phyloP scores from a whole-genome alignment of 768 basidiomycete species.

The Xanthoconium purpureum region DNA sequence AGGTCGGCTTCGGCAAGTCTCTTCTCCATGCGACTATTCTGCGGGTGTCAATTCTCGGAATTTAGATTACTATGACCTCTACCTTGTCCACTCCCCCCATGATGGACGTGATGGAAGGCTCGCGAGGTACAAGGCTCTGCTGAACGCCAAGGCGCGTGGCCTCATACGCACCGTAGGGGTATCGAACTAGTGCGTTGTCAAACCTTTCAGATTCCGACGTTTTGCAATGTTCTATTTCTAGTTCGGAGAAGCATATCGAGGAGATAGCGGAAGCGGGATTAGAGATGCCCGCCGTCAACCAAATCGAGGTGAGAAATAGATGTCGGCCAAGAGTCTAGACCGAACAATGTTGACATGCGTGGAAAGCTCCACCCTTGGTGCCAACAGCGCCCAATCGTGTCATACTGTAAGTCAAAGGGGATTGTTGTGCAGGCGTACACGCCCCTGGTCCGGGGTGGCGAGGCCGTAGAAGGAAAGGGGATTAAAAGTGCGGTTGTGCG shows the following conservation, averaged over 20 bases:
- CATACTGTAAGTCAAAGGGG: conserved; percentile 57
- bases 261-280: conserved; percentile 26
- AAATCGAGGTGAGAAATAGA: conserved; percentile 20
- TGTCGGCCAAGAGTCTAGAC: neutral
- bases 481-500: conserved; percentile 50
- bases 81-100: conserved; percentile 44
- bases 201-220: neutral
- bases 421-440: conserved; percentile 72
- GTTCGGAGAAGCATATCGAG: conserved; percentile 26
- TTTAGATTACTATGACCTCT: conserved; percentile 46
- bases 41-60: neutral
- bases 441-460: conserved; percentile 57
- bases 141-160: conserved; percentile 34
- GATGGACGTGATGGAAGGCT: conserved; percentile 39
- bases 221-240: conserved; percentile 1
- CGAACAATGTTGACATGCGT: neutral
- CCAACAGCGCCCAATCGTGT: conserved; percentile 73
- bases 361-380: conserved; percentile 72
- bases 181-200: conserved; percentile 43
- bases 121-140: conserved; percentile 39
- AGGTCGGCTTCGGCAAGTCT: conserved; percentile 20
- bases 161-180: conserved; percentile 42
- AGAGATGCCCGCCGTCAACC: conserved; percentile 30
- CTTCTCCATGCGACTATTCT: neutral
- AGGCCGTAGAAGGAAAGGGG: conserved; percentile 20